Evolutionary conservation across 1,284 basidiomycete genomes (phyloP), one percentile per base, ranked within the genome.

Genomic region (Gomphus bonarii): DNA sequence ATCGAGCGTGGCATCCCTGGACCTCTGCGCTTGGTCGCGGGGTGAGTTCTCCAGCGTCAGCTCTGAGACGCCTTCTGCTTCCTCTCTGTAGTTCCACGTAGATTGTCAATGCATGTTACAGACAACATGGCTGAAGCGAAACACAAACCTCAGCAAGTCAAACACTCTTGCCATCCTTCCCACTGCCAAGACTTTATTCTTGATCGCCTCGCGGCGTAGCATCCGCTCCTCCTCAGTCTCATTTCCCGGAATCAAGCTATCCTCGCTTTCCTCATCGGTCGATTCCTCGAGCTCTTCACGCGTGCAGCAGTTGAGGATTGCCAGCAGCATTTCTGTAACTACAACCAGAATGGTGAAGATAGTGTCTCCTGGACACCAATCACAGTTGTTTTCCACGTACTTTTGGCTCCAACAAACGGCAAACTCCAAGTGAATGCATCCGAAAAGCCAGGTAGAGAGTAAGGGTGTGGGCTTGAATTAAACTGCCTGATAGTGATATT

Each of bases 371-470:
- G 16, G 16, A 52, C 25, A 58, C 30, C n/a, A 40, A 51, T 20
- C 46, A 61, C 40, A 55, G 35, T 35, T 8, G 20, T 48, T 38
- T 1, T 4, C 16, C 20, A 77, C 83, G 63, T 67, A 92, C 93
- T 98, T 76, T 99, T 99, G 60, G 93, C 85, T 46, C 95, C 95
- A 2, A 99, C 97, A 68, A 99, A 99, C 0, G 95, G 97, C 63
- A 99, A 73, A 77, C 89, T 93, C 97, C 97, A 99, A 1, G 95
- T 98, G 70, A 99, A 99, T 40, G 91, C 95, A 68, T 99, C 93
- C 90, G 98, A 97, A 65, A 98, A 98, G 73, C 98, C 99, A 2
- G 95, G 95, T 43, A 99, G 74, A 84, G 85, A 88, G 66, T 84
- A 88, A 3, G 95, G 97, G 69, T 99, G 95, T 33, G 88, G 81